Percentiles rank a stretch among this genome's conserved stretches.
Evolutionary conservation across 352 stramenopile genomes (phyloP).

Genomic region (Globisporangium viniferum): DNA sequence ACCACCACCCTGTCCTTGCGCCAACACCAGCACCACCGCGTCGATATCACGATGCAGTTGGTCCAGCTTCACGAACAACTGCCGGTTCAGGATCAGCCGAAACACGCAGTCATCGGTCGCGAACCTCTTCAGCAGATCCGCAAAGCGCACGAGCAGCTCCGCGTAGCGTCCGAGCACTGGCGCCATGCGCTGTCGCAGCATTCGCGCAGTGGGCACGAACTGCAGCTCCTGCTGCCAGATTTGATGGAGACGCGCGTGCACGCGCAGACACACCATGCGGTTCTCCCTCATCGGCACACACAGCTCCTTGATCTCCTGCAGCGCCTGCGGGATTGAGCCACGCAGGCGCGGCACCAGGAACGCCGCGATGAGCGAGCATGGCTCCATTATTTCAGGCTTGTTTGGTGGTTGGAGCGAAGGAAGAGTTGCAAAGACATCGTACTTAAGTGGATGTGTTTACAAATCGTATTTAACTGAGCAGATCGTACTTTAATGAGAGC

Average conservation of each 20-base stretch:
- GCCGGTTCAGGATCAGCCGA: constrained; percentile 8
- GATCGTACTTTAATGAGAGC: background rate
- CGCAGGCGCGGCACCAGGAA: constrained; percentile 3
- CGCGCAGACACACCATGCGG: constrained; percentile 1
- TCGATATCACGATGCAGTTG: constrained; percentile 1
- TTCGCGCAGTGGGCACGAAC: background rate
- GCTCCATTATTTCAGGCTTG: constrained; percentile 1
- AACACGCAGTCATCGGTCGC: constrained; percentile 6
- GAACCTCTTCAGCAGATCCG: background rate
- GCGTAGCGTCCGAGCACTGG: constrained; percentile 5
- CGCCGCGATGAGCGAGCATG: constrained; percentile 6
- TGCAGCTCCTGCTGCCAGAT: constrained; percentile 11
- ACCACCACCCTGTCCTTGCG: background rate
- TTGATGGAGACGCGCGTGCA: background rate
- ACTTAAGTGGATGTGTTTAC: background rate
- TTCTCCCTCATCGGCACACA: constrained; percentile 1
- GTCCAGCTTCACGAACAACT: constrained; percentile 12
- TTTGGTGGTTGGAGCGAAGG: background rate
- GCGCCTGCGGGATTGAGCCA: background rate
- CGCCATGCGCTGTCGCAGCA: background rate
- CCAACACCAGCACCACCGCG: background rate
- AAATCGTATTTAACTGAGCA: background rate
- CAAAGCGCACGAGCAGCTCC: constrained; percentile 5
- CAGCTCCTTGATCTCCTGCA: background rate
- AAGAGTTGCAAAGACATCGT: background rate